Evolutionary conservation across 305 asterid species (phyloP).

Genomic region (Fraxinus velutina): DNA sequence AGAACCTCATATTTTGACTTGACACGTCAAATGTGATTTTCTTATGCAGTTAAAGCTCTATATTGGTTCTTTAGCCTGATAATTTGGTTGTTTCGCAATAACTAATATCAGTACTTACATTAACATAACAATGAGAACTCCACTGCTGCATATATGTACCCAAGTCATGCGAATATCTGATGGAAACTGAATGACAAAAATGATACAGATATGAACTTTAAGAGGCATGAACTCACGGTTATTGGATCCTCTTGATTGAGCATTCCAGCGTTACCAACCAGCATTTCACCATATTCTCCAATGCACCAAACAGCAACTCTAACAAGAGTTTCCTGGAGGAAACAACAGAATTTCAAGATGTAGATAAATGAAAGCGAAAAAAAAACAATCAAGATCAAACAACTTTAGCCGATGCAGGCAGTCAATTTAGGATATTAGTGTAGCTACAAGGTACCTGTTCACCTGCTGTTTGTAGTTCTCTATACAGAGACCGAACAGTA

Average conservation of each 20-base stretch:
- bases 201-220: background rate
- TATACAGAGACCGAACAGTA: conserved; percentile 72
- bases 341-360: conserved; percentile 22
- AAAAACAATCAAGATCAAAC: background rate
- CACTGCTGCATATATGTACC: background rate
- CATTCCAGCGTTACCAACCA: conserved; percentile 66
- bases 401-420: background rate
- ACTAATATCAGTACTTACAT: background rate
- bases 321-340: conserved; percentile 77
- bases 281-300: conserved; percentile 94
- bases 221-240: conserved; percentile 63
- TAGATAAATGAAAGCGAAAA: background rate
- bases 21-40: background rate
- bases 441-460: conserved; percentile 63
- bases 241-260: conserved; percentile 78
- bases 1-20: background rate
- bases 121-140: background rate
- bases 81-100: background rate
- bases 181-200: conserved; percentile 2
- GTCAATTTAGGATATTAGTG: background rate
- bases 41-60: background rate
- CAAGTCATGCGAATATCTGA: conserved; percentile 10
- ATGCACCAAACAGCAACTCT: conserved; percentile 98
- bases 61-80: background rate
- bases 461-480: conserved; percentile 60